Conservation (phyloP, 1,284 basidiomycete species). For the Trametes polyzona region DNA sequence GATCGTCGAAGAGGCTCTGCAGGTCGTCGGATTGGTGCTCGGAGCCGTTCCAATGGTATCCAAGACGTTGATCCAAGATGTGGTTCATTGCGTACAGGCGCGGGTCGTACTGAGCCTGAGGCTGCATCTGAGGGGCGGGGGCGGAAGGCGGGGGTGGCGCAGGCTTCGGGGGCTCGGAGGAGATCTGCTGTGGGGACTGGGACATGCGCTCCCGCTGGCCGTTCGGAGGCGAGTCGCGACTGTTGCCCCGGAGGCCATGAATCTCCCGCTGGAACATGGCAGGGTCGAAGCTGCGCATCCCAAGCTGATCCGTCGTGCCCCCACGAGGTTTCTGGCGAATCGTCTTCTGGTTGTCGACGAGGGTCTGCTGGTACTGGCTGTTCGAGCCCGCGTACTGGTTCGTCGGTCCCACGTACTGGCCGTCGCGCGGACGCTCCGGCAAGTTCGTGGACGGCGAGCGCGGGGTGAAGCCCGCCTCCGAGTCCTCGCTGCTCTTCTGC, state of each 20-base stretch:
- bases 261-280: constrained; percentile 50
- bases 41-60: constrained; percentile 24
- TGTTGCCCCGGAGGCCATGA: constrained; percentile 35
- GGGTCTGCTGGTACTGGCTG: constrained; percentile 25
- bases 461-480: constrained; percentile 58
- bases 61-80: constrained; percentile 23
- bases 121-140: constrained; percentile 26
- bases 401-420: constrained; percentile 26
- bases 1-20: constrained; percentile 56
- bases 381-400: constrained; percentile 24
- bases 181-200: constrained; percentile 18
- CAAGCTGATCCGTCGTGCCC: constrained; percentile 62
- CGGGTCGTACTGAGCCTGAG: constrained; percentile 24
- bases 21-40: constrained; percentile 51
- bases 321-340: constrained; percentile 44
- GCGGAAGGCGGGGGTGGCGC: constrained; percentile 22
- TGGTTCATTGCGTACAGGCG: constrained; percentile 18
- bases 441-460: constrained; percentile 67
- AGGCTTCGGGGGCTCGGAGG: constrained; percentile 20
- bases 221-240: constrained; percentile 21
- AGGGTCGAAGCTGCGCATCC: constrained; percentile 59
- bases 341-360: constrained; percentile 34
- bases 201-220: constrained; percentile 18
- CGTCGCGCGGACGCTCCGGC: constrained; percentile 46
- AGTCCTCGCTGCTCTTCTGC: constrained; percentile 38